phyloP scores from a whole-genome alignment of 176 grass and related monocot genomes.

The Oryza australiensis region DNA sequence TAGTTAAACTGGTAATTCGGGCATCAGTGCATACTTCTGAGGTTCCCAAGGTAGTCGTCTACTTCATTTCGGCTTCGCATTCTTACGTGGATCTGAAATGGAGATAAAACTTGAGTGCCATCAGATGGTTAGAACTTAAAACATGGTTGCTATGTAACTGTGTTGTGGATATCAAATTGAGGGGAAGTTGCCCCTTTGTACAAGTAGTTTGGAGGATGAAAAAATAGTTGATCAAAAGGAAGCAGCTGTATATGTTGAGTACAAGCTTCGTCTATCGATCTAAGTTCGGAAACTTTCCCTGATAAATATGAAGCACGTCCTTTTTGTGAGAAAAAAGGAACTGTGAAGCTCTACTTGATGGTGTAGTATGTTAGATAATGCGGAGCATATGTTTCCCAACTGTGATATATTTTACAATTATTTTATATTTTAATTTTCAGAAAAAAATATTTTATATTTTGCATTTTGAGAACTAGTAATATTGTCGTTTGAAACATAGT shows the following conservation, averaged over 20 bases:
- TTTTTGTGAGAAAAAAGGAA: not conserved
- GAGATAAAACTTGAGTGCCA: not conserved
- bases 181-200: not conserved
- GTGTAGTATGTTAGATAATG: not conserved
- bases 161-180: not conserved
- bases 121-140: slow-evolving; percentile 8
- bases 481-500: not conserved
- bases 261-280: not conserved
- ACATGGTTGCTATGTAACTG: not conserved
- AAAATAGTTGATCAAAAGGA: not conserved
- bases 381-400: not conserved
- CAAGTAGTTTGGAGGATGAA: slow-evolving; percentile 13
- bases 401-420: not conserved
- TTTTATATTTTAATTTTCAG: not conserved
- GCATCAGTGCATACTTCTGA: not conserved
- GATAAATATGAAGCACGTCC: not conserved
- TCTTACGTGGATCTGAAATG: not conserved
- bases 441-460: not conserved
- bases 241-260: slow-evolving; percentile 1
- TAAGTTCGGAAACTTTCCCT: not conserved
- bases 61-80: not conserved
- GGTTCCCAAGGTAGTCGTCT: not conserved
- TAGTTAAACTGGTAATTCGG: not conserved
- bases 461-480: not conserved
- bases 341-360: not conserved